phyloP scores from a whole-genome alignment of 164 flowering plant species.

The Stephania japonica region DNA sequence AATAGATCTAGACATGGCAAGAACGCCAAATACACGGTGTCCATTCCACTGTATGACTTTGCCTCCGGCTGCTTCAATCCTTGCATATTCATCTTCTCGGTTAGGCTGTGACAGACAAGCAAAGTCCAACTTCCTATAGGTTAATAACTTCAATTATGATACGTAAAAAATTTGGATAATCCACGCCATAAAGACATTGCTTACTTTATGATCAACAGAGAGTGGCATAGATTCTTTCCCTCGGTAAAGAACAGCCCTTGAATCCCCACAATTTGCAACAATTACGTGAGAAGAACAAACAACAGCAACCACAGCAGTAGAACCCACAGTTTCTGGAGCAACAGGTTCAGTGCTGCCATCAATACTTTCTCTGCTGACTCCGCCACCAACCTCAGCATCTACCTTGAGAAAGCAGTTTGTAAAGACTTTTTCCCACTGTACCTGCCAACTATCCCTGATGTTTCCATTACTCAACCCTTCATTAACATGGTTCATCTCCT shows the following conservation, averaged over 20 bases:
- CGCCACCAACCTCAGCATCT: conserved; percentile 62
- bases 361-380: conserved; percentile 1
- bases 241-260: conserved; percentile 88
- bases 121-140: conserved; percentile 5
- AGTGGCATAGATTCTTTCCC: conserved; percentile 75
- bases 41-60: conserved; percentile 93
- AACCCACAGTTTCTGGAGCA: conserved; percentile 87
- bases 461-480: conserved; percentile 21
- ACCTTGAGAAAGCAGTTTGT: conserved; percentile 53
- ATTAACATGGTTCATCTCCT: conserved; percentile 44
- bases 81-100: conserved; percentile 77
- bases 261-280: conserved; percentile 93
- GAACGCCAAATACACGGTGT: conserved; percentile 81
- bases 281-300: conserved; percentile 74
- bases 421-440: conserved; percentile 50
- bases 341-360: conserved; percentile 31
- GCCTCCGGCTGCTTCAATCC: conserved; percentile 93
- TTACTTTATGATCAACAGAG: conserved; percentile 83
- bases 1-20: conserved; percentile 47
- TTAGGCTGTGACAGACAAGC: conserved; percentile 49
- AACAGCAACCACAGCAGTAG: conserved; percentile 84
- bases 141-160: not conserved
- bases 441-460: conserved; percentile 23
- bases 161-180: not conserved
- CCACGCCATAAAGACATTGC: conserved; percentile 20